These are phyloP conservation scores for Penicillium rolfsii DNA, from an alignment of 2,329 filamentous ascomycete species.

Conservation along the genomic window DNA sequence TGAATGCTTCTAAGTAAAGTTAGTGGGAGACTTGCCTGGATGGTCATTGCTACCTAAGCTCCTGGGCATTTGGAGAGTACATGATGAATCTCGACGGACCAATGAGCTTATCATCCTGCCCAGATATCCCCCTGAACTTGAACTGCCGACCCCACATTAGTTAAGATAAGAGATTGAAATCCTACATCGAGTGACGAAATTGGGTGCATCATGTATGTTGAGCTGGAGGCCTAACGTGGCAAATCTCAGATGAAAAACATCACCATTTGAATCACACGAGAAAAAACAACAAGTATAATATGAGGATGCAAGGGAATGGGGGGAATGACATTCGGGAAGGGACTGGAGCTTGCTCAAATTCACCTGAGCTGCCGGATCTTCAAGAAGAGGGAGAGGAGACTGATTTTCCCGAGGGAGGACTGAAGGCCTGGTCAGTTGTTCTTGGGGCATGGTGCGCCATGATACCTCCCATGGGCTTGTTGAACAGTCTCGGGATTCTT, in stretches of 20 bases:
- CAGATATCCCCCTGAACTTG: not conserved
- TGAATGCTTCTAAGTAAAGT: not conserved
- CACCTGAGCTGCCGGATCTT: not conserved
- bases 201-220: not conserved
- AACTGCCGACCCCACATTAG: not conserved
- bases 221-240: not conserved
- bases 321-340: not conserved
- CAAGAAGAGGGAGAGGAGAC: not conserved
- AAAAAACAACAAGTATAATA: not conserved
- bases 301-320: not conserved
- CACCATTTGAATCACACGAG: not conserved
- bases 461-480: constrained; percentile 39
- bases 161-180: not conserved
- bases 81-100: not conserved
- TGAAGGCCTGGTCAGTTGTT: not conserved
- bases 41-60: not conserved
- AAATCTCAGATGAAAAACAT: not conserved
- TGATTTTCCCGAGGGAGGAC: not conserved
- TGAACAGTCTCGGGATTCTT: constrained; percentile 41
- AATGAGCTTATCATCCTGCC: not conserved
- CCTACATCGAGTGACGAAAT: not conserved
- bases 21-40: not conserved
- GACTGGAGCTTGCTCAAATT: not conserved
- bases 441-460: not conserved
- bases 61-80: not conserved